A percentile compares a stretch with the other conserved stretches of the same genome.
Conservation (phyloP, 768 basidiomycete genomes). For the Tremella fuciformis region DNA sequence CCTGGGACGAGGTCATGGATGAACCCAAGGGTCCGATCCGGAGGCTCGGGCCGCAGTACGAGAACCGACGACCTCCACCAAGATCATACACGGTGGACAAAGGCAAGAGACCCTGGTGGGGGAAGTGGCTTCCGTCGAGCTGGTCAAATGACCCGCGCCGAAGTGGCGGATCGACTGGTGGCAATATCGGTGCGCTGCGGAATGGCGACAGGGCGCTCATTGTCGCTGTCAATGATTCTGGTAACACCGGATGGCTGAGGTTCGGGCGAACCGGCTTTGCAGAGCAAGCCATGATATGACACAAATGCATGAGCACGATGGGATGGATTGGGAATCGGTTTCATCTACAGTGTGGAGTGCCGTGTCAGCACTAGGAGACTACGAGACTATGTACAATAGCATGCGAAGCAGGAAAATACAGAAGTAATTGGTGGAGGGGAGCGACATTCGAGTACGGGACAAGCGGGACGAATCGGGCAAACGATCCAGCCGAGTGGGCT, state of each 20-base stretch:
- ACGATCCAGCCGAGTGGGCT: no score
- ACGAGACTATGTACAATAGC: no score
- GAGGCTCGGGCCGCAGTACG: slow-evolving; percentile 32
- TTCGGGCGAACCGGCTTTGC: slow-evolving; percentile 72
- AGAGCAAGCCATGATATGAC: slow-evolving; percentile 53
- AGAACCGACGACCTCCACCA: slow-evolving; percentile 12
- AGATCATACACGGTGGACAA: not conserved
- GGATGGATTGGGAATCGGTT: no score
- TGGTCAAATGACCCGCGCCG: not conserved
- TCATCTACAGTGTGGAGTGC: no score
- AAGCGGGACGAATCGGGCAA: no score
- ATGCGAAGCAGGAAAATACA: no score
- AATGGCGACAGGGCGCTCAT: slow-evolving; percentile 78
- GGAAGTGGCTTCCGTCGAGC: not conserved
- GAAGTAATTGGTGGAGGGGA: no score
- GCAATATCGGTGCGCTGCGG: slow-evolving; percentile 74
- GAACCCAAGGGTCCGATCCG: slow-evolving; percentile 55
- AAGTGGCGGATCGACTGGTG: slow-evolving; percentile 1
- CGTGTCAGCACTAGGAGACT: no score
- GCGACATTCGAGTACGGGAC: no score
- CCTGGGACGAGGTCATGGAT: slow-evolving; percentile 69
- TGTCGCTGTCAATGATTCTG: slow-evolving; percentile 82
- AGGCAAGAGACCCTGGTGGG: not conserved
- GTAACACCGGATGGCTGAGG: slow-evolving; percentile 81
- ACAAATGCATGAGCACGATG: not conserved